These are phyloP conservation scores for Elaeis guineensis DNA, from an alignment of 176 grass and related monocot species.

Conservation along the genomic window DNA sequence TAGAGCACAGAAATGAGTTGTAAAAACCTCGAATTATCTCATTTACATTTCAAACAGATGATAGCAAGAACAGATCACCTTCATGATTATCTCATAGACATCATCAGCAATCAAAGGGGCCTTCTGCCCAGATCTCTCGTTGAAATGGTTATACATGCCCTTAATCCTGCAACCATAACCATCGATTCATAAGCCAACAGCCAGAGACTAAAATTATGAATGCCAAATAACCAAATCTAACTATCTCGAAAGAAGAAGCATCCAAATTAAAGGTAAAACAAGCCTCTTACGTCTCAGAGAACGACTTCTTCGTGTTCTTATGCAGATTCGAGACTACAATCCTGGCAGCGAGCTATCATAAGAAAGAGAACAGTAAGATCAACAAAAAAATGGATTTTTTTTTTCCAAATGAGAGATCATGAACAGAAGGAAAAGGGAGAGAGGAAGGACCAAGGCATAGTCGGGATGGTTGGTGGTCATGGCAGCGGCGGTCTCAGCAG, in stretches of 20 bases:
- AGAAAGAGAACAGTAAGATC: too few relatives aligned
- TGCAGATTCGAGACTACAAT: conserved; percentile 92
- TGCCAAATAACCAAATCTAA: too few relatives aligned
- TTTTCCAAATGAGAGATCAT: neutral
- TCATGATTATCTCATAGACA: conserved; percentile 86
- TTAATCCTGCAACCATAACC: conserved; percentile 55
- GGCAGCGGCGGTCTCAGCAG: conserved; percentile 80
- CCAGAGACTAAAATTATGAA: too few relatives aligned
- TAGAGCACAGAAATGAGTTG: too few relatives aligned
- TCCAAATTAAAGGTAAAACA: neutral
- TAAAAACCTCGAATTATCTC: too few relatives aligned
- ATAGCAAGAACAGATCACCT: conserved; percentile 22
- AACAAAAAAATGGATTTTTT: neutral
- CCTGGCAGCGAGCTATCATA: conserved; percentile 70
- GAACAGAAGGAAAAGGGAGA: neutral
- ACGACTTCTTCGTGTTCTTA: conserved; percentile 92
- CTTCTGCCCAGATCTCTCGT: conserved; percentile 65
- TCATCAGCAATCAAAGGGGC: conserved; percentile 86
- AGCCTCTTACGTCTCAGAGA: conserved; percentile 75
- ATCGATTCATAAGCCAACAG: neutral
- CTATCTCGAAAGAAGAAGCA: too few relatives aligned
- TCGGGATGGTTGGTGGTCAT: conserved; percentile 86
- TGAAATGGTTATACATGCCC: conserved; percentile 58
- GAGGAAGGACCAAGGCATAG: conserved; percentile 54
- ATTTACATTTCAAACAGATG: too few relatives aligned